These are phyloP conservation scores for Hypoxylon sp. DNA, from an alignment of 2,329 filamentous ascomycete genomes.

Conservation along the genomic window DNA sequence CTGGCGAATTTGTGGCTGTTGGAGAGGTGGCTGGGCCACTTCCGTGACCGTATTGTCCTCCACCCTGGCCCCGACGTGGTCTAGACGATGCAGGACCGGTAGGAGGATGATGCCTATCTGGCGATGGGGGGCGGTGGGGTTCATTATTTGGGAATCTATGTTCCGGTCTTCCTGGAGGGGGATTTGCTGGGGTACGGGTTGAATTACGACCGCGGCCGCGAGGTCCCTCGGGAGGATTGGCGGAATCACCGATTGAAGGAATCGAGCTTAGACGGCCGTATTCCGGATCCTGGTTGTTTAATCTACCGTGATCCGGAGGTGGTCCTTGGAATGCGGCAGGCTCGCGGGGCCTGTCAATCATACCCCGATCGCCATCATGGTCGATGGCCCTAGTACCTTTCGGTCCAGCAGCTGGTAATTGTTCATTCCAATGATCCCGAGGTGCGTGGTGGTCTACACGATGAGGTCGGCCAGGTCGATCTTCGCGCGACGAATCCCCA, in stretches of 20 bases:
- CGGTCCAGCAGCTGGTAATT: constrained; percentile 45
- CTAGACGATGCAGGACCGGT: constrained; percentile 68
- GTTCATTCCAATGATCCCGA: constrained; percentile 54
- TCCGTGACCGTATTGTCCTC: constrained; percentile 47
- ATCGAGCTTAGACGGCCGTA: constrained; percentile 73
- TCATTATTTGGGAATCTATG: constrained; percentile 60
- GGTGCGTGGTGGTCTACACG: constrained; percentile 55
- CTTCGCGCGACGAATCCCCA: constrained; percentile 62
- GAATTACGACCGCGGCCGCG: constrained; percentile 65
- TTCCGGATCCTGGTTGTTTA: constrained; percentile 71
- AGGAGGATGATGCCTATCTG: constrained; percentile 65
- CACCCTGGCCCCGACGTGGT: constrained; percentile 59
- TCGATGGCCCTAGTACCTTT: constrained; percentile 55
- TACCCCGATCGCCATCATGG: constrained; percentile 59
- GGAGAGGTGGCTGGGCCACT: constrained; percentile 48
- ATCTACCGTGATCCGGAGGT: constrained; percentile 63
- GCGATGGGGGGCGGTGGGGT: constrained; percentile 60
- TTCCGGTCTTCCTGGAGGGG: constrained; percentile 60
- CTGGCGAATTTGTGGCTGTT: constrained; percentile 43
- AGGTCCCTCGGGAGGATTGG: constrained; percentile 68
- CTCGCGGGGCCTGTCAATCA: constrained; percentile 60
- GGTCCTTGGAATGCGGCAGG: constrained; percentile 57
- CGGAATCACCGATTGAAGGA: constrained; percentile 59
- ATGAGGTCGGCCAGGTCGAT: constrained; percentile 62
- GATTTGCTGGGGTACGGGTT: constrained; percentile 57